Base-by-base conservation (phyloP, 164 flowering plant genomes). In the Vitis vinifera region DNA sequence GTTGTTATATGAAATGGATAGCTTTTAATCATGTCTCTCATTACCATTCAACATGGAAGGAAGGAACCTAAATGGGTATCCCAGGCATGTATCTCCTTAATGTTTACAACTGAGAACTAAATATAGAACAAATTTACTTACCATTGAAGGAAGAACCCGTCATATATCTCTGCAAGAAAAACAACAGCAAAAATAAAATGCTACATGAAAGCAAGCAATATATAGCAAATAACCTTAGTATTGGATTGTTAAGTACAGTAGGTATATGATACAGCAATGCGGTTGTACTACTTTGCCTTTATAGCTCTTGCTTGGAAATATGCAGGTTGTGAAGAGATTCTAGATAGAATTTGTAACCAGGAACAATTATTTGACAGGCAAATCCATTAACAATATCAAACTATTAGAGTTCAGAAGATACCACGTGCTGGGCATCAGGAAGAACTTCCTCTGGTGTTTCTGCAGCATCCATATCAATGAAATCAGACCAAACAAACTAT, bases 131-230 rank as follows among this genome's bases (percentile, higher is more conserved):
- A 59, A 58, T 23, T n/a, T 19, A 68, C 71, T 47, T 19, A 68
- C 71, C 71, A 4, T 50, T 15, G 64, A 68, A 68, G 51, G 71
- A 50, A 59, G 71, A 59, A 50, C 47, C 12, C n/a, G 64, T 59
- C 57, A 29, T 68, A 53, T 27, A 50, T 13, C 71, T 59, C 71
- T 68, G 55, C 44, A 59, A 68, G 53, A 63, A 63, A 63, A 47
- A 3, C 50, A 15, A 37, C 13, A 30, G 52, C 51, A 14, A 2
- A n/a, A 12, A 44, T n/a, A 17, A 60, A 49, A 2, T 10, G 30
- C 27, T 16, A 48, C 30, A 29, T 53, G 8, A 27, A 16, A 68
- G 23, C 15, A 61, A 66, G 37, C 57, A 29, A 61, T 9, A 13
- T 30, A 16, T n/a, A 62, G n/a, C 17, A 52, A 17, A 44, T 14